Evolutionary conservation across 1,284 basidiomycete species (phyloP).

Genomic region (Apiotrichum siamense): DNA sequence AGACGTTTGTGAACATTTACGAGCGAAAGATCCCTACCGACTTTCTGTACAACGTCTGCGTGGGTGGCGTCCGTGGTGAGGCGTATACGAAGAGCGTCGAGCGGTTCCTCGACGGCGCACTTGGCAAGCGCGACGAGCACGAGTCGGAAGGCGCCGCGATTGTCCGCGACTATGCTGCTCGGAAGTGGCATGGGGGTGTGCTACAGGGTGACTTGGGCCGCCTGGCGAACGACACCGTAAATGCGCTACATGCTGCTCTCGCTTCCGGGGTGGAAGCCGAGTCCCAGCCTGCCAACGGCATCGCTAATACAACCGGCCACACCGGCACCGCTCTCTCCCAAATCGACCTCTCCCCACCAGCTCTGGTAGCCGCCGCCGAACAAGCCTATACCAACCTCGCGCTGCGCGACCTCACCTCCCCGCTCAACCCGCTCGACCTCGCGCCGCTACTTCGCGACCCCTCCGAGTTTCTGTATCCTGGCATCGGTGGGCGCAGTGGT

Average conservation of each 20-base stretch:
- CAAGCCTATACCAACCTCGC: conserved; percentile 24
- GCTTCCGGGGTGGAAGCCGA: too few species aligned
- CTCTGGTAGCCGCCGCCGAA: neutral
- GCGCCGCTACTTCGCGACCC: conserved; percentile 29
- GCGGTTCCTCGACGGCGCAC: conserved; percentile 39
- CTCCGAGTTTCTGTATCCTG: conserved; percentile 32
- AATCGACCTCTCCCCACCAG: neutral
- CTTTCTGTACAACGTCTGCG: conserved; percentile 27
- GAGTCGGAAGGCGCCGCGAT: neutral
- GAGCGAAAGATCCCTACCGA: conserved; percentile 20
- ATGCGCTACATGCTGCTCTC: neutral
- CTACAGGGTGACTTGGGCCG: conserved; percentile 13
- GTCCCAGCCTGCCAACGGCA: too few species aligned
- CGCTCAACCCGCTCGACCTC: conserved; percentile 34
- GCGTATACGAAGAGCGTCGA: conserved; percentile 39
- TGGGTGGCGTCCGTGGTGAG: conserved; percentile 35
- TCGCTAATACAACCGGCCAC: too few species aligned
- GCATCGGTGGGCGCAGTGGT: conserved; percentile 30
- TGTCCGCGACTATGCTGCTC: conserved; percentile 27
- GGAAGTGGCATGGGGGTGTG: conserved; percentile 26
- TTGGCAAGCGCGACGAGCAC: conserved; percentile 5
- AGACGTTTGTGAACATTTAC: conserved; percentile 31
- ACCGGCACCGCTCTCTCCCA: neutral
- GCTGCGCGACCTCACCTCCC: conserved; percentile 23
- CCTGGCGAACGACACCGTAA: neutral